Evolutionary conservation across 768 basidiomycete genomes (phyloP), one percentile per base, ranked within the genome.

Genomic region (Lenzites betulinus): DNA sequence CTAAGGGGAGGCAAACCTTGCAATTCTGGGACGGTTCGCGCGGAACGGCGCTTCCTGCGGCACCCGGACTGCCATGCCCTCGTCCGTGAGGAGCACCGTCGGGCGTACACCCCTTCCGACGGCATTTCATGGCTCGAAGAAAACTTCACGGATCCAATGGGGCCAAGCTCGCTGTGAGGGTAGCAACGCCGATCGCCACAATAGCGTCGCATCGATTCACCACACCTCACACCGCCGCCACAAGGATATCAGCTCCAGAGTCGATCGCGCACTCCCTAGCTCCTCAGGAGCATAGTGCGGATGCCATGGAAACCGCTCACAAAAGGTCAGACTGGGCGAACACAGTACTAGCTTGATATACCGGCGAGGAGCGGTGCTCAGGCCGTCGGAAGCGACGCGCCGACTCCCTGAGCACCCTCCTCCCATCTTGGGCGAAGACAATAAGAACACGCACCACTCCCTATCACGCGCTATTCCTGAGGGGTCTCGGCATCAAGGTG

Each of bases 401-500:
- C 48, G 56, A 58, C 50, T 47, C 20, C 48, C 48, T 50, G 48
- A 42, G 56, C 26, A 26, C 30, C 47, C 48, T 33, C 38, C 39
- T 58, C 28, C 56, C 56, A 33, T 35, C 42, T 58, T 35, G 56
- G 35, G 56, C 56, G 56, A 58, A 58, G 56, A 58, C 56, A 58
- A 58, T 58, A 58, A 58, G 56, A 49, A 43, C 47, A 58, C 26
- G 48, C 35, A 43, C 56, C 48, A 38, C 56, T 41, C 39, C 33
- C 38, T 48, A 50, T 43, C 48, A 7, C 56, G 22, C 13, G 16
- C 4, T 35, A 2, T 43, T 23, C 44, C 44, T 22, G 22, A 15
- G 36, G 15, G 39, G 26, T 35, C 26, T 28, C 28, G 33, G 25
- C 28, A 48, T 16, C 48, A 26, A 38, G 48, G 11, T 39, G 25